Percentiles rank a stretch among this genome's conserved stretches.
Conservation (phyloP, 257 asterid species). For the Solanum ahanhuiri region DNA sequence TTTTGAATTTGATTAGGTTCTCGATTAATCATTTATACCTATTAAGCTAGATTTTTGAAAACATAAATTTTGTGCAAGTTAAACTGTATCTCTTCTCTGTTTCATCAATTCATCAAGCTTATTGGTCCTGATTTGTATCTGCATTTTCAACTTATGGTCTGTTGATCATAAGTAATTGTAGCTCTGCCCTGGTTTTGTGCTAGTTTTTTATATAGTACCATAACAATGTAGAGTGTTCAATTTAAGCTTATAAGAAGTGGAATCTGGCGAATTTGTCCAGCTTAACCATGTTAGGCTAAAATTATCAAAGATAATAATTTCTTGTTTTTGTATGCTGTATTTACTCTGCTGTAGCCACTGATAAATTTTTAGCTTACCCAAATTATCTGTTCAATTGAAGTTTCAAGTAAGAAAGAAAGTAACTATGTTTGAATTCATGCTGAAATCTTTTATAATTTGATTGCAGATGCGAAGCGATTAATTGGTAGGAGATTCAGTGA, state of each 20-base stretch:
- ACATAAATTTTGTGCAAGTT: background rate
- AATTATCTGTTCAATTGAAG: background rate
- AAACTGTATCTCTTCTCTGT: background rate
- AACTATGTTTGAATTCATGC: background rate
- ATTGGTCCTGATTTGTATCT: background rate
- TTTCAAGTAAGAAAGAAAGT: background rate
- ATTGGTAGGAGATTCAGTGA: slow-evolving; percentile 26
- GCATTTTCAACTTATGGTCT: background rate
- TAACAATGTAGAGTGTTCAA: background rate
- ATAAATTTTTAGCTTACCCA: background rate
- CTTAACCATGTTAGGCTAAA: background rate
- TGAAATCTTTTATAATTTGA: background rate
- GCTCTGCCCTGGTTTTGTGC: background rate
- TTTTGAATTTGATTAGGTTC: background rate
- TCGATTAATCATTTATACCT: background rate
- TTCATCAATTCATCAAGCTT: background rate
- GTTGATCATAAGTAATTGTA: background rate
- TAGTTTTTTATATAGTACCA: background rate
- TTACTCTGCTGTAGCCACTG: background rate
- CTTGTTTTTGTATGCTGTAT: background rate
- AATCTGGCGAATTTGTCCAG: background rate
- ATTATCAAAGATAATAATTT: background rate
- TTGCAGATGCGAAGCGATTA: slow-evolving; percentile 20
- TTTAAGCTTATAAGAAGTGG: background rate
- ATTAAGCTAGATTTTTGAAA: background rate